Evolutionary conservation across 208 protist genomes (phyloP).

Genomic region (Endotrypanum monterogeii): DNA sequence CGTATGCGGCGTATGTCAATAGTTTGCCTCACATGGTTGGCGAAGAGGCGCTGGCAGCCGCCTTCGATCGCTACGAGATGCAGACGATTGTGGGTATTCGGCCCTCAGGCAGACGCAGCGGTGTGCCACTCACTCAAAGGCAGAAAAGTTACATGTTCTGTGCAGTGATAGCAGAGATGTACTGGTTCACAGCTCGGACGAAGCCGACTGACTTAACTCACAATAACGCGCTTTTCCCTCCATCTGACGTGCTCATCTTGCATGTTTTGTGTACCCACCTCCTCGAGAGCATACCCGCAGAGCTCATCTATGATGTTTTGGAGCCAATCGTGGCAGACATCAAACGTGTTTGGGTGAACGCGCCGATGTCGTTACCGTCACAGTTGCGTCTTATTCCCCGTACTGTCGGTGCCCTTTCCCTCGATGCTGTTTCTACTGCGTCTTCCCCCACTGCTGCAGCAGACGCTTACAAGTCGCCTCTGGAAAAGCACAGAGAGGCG

Average conservation of each 20-base stretch:
- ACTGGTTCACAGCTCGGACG: slow-evolving; percentile 85
- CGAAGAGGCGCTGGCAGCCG: slow-evolving; percentile 32
- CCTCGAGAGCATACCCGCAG: slow-evolving; percentile 75
- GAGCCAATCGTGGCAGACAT: slow-evolving; percentile 55
- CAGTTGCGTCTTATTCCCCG: slow-evolving; percentile 67
- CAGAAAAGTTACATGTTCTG: slow-evolving; percentile 73
- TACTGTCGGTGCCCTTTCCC: slow-evolving; percentile 51
- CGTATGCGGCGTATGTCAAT: slow-evolving; percentile 27
- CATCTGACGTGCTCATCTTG: slow-evolving; percentile 87
- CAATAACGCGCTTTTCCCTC: slow-evolving; percentile 91
- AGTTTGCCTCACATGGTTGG: slow-evolving; percentile 32
- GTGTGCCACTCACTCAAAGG: slow-evolving; percentile 3
- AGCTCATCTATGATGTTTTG: slow-evolving; percentile 63
- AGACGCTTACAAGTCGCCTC: not conserved
- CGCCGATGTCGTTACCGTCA: slow-evolving; percentile 74
- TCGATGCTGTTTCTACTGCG: slow-evolving; percentile 33
- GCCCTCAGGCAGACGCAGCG: slow-evolving; percentile 9
- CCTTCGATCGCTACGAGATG: slow-evolving; percentile 65
- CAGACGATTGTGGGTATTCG: slow-evolving; percentile 29
- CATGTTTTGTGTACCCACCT: slow-evolving; percentile 80
- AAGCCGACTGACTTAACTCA: slow-evolving; percentile 82
- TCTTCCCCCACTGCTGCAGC: not conserved
- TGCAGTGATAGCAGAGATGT: slow-evolving; percentile 80
- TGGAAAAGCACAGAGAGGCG: slow-evolving; percentile 12
- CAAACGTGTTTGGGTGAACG: slow-evolving; percentile 74